phyloP scores from a whole-genome alignment of 2,329 filamentous ascomycete species.

The Didymella keratinophila region DNA sequence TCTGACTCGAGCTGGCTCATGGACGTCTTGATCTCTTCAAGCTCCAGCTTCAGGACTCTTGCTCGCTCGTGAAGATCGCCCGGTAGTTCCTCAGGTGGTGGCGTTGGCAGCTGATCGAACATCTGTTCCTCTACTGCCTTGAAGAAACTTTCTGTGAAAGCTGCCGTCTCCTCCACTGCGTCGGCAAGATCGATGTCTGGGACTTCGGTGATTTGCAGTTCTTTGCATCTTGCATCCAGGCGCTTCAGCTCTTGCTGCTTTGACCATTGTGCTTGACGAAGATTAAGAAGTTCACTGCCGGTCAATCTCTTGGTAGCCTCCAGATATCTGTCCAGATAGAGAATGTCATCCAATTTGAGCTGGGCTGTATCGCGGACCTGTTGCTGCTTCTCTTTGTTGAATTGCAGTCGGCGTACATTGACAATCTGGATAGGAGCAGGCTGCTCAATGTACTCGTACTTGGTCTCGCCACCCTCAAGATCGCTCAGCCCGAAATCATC shows the following conservation, averaged over 20 bases:
- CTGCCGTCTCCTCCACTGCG: conserved; percentile 43
- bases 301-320: conserved; percentile 39
- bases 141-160: conserved; percentile 26
- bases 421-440: conserved; percentile 88
- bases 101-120: conserved; percentile 24
- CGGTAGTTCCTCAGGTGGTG: conserved; percentile 34
- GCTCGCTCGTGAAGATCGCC: conserved; percentile 33
- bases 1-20: conserved; percentile 59
- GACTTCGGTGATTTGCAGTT: conserved; percentile 51
- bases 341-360: conserved; percentile 77
- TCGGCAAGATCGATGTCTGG: conserved; percentile 38
- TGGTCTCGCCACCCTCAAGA: conserved; percentile 56
- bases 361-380: conserved; percentile 63
- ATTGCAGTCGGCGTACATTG: conserved; percentile 83
- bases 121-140: conserved; percentile 12
- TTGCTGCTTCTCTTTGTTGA: conserved; percentile 61
- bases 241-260: conserved; percentile 70
- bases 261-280: conserved; percentile 76
- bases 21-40: conserved; percentile 36
- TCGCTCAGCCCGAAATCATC: conserved; percentile 83
- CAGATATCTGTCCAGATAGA: conserved; percentile 88
- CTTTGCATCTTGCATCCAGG: conserved; percentile 58
- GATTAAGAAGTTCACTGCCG: conserved; percentile 62
- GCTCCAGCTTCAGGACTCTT: conserved; percentile 34
- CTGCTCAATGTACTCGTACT: conserved; percentile 57